A percentile compares a stretch with the other conserved stretches of the same genome.
phyloP scores from a whole-genome alignment of 495 filamentous ascomycete genomes.

The Terfezia boudieri region DNA sequence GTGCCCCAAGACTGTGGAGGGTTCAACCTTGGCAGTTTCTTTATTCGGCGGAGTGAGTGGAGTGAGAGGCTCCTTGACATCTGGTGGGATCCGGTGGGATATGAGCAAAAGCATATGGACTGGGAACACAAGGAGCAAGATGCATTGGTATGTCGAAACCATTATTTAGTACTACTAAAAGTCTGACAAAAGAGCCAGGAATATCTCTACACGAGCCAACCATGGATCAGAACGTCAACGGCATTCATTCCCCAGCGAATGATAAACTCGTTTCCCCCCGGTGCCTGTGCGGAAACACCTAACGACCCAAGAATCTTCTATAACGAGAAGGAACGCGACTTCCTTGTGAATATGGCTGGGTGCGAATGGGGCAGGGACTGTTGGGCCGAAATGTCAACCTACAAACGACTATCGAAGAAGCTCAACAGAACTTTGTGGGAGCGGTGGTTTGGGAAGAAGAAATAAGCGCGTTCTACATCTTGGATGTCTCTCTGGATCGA shows the following conservation, averaged over 20 bases:
- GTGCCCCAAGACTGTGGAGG: constrained; percentile 86
- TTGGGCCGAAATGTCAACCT: constrained; percentile 92
- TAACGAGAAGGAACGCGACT: constrained; percentile 61
- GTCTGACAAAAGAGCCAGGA: constrained; percentile 24
- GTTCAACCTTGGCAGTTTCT: constrained; percentile 95
- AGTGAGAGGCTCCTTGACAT: constrained; percentile 80
- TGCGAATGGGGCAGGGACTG: constrained; percentile 94
- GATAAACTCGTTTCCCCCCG: constrained; percentile 83
- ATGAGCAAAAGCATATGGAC: constrained; percentile 97
- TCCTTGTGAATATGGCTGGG: constrained; percentile 97
- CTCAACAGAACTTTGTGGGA: constrained; percentile 68
- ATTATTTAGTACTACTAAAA: neutral
- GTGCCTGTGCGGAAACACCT: constrained; percentile 55
- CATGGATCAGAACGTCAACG: constrained; percentile 75
- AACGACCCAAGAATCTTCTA: constrained; percentile 67
- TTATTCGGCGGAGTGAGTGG: constrained; percentile 65
- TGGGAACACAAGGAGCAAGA: constrained; percentile 99
- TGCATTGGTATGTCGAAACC: constrained; percentile 29
- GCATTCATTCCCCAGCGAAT: constrained; percentile 79
- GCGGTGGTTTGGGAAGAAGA: constrained; percentile 18
- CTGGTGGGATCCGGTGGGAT: constrained; percentile 97
- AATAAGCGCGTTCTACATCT: neutral
- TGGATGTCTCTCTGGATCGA: no score
- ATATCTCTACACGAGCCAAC: constrained; percentile 73
- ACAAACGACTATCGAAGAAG: constrained; percentile 65